phyloP scores from a whole-genome alignment of 2,329 filamentous ascomycete genomes.

The Trichoderma simmonsii region DNA sequence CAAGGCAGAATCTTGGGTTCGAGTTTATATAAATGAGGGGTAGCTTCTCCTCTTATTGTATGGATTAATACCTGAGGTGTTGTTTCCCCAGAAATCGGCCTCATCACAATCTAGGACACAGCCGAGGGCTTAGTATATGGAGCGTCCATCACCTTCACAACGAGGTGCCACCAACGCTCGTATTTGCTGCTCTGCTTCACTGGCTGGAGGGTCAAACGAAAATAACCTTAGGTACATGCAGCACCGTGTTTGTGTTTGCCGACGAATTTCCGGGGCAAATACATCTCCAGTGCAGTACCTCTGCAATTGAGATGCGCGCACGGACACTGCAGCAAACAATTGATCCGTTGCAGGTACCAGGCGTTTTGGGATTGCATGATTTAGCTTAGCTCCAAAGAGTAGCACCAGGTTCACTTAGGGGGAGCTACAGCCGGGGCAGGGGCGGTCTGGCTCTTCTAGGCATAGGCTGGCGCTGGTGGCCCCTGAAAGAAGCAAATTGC shows the following conservation, averaged over 20 bases:
- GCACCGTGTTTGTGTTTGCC: background rate
- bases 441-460: slow-evolving; percentile 19
- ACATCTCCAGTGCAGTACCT: background rate
- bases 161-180: background rate
- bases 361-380: background rate
- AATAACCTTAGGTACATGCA: background rate
- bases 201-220: background rate
- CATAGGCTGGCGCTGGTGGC: slow-evolving; percentile 9
- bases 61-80: no score
- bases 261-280: background rate
- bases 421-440: slow-evolving; percentile 19
- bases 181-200: background rate
- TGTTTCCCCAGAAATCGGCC: background rate
- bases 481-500: slow-evolving; percentile 17
- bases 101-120: background rate
- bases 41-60: no score
- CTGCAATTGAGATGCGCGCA: background rate
- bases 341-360: background rate
- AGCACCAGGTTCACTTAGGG: background rate
- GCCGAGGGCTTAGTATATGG: background rate
- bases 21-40: background rate
- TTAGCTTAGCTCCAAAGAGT: background rate
- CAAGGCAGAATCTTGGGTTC: background rate
- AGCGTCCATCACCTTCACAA: background rate
- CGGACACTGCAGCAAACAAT: background rate